Conservation (phyloP, 352 stramenopile species). For the Pythium grandisporangium region DNA sequence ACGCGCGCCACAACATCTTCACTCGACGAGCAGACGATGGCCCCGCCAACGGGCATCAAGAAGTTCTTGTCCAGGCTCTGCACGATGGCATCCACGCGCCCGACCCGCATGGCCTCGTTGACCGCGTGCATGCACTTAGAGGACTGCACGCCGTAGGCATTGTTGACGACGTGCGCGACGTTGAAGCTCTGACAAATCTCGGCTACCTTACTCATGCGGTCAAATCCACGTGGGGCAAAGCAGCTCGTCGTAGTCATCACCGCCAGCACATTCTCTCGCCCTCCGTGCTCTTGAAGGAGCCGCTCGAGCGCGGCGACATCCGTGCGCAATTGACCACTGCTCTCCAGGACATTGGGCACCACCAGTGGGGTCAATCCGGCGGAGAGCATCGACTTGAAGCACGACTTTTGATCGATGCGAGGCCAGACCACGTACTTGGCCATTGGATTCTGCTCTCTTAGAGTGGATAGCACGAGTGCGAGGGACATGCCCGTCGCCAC, state of each 20-base stretch:
- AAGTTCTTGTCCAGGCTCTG: slow-evolving; percentile 99
- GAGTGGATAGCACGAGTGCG: slow-evolving; percentile 80
- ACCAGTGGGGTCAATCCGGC: slow-evolving; percentile 90
- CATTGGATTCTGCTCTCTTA: slow-evolving; percentile 46
- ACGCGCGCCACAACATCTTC: slow-evolving; percentile 76
- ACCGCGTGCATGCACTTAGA: slow-evolving; percentile 89
- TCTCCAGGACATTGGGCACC: slow-evolving; percentile 58
- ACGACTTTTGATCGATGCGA: slow-evolving; percentile 99
- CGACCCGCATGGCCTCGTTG: slow-evolving; percentile 84
- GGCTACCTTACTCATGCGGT: slow-evolving; percentile 91
- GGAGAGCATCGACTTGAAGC: slow-evolving; percentile 96
- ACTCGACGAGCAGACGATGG: slow-evolving; percentile 76
- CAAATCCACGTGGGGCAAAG: slow-evolving; percentile 95
- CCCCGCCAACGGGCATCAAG: slow-evolving; percentile 93
- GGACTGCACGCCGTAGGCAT: slow-evolving; percentile 98
- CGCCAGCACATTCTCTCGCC: slow-evolving; percentile 74
- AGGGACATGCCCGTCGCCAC: slow-evolving; percentile 98
- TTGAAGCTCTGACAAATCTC: slow-evolving; percentile 68
- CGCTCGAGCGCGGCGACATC: slow-evolving; percentile 75
- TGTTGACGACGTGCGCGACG: slow-evolving; percentile 98
- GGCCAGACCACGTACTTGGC: slow-evolving; percentile 87
- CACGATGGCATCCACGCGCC: slow-evolving; percentile 94
- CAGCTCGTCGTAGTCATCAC: slow-evolving; percentile 98
- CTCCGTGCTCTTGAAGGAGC: slow-evolving; percentile 51
- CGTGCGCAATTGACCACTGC: slow-evolving; percentile 81